These are phyloP conservation scores for Osmanthus fragrans DNA, from an alignment of 257 asterid genomes.

Conservation along the genomic window DNA sequence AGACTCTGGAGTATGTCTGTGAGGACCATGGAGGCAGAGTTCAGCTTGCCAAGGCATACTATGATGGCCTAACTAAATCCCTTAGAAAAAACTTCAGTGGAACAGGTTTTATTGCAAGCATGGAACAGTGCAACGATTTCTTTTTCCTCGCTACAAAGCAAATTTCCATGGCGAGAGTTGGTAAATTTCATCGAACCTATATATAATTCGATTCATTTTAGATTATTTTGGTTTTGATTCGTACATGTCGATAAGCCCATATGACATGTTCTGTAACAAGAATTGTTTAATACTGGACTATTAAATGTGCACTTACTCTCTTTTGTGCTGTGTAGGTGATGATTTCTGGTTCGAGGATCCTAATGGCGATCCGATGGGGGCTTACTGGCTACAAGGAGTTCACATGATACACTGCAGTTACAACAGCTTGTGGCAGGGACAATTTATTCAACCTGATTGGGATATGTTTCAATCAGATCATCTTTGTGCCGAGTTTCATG, in stretches of 20 bases:
- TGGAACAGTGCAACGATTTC: conserved; percentile 62
- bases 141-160: conserved; percentile 48
- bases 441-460: conserved; percentile 52
- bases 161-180: conserved; percentile 51
- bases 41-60: conserved; percentile 50
- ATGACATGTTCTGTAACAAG: background rate
- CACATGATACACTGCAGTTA: conserved; percentile 50
- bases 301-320: background rate
- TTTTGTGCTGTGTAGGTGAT: conserved; percentile 32
- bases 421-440: conserved; percentile 53
- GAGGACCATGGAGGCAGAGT: conserved; percentile 55
- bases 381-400: conserved; percentile 52
- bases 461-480: conserved; percentile 55
- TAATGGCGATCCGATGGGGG: conserved; percentile 51
- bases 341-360: conserved; percentile 57
- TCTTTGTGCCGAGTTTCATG: conserved; percentile 48
- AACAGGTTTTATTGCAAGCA: conserved; percentile 50
- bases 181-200: conserved; percentile 20
- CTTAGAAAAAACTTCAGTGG: conserved; percentile 41
- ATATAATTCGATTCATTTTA: background rate
- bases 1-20: conserved; percentile 45
- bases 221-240: no score
- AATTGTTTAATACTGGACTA: background rate
- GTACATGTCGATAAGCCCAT: background rate
- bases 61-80: conserved; percentile 42